A percentile compares a stretch with the other conserved stretches of the same genome.
Evolutionary conservation across 1,284 basidiomycete genomes (phyloP).

Genomic region (Tremellales sp.): DNA sequence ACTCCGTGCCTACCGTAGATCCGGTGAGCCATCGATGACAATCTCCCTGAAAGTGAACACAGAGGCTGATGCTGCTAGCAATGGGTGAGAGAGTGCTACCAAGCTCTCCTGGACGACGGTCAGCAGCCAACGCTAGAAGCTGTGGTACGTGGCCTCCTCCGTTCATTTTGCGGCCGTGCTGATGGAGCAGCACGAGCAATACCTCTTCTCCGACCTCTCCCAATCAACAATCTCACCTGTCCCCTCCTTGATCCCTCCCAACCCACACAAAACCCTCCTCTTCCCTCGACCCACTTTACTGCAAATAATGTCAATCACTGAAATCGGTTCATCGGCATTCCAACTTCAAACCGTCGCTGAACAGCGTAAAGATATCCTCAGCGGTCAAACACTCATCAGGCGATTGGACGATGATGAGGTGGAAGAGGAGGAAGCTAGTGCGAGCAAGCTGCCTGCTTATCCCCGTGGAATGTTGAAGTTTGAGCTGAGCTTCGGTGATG

Average conservation of each 20-base stretch:
- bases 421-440: constrained; percentile 19
- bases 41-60: too few relatives aligned
- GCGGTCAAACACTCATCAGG: constrained; percentile 38
- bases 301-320: constrained; percentile 36
- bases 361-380: constrained; percentile 41
- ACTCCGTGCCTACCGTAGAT: constrained; percentile 30
- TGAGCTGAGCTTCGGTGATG: constrained; percentile 36
- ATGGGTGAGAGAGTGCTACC: constrained; percentile 31
- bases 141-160: constrained; percentile 14
- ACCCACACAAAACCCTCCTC: constrained; percentile 23
- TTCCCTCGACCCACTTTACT: constrained; percentile 34
- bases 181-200: constrained; percentile 26
- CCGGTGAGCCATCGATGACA: constrained; percentile 35
- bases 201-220: constrained; percentile 31
- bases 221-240: constrained; percentile 24
- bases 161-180: background rate
- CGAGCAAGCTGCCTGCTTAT: constrained; percentile 40
- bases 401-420: constrained; percentile 35
- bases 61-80: constrained; percentile 4
- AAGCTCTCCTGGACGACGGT: constrained; percentile 22
- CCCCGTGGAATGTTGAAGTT: constrained; percentile 43
- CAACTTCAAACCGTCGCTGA: constrained; percentile 39
- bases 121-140: constrained; percentile 11
- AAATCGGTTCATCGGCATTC: constrained; percentile 43
- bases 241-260: constrained; percentile 10